Percentiles rank a stretch among this genome's conserved stretches.
Evolutionary conservation across 1,284 basidiomycete species (phyloP).

Genomic region (Tilletia walkeri): DNA sequence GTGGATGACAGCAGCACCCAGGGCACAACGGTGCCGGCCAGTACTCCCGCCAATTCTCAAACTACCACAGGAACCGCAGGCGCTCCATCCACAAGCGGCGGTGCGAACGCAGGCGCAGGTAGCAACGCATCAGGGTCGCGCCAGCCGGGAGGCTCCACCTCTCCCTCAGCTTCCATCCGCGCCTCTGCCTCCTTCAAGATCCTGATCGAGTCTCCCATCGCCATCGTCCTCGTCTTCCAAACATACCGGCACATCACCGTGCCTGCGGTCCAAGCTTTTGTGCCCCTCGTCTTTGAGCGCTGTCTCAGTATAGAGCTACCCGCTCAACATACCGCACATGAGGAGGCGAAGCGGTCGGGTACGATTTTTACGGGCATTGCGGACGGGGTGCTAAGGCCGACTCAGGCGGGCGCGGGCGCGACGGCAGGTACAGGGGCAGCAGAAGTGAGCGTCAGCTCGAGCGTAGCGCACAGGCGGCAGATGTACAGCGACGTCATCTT

Average conservation of each 20-base stretch:
- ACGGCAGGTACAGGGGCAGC: neutral
- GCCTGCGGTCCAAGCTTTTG: conserved; percentile 70
- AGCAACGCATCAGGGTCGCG: neutral
- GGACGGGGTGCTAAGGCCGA: conserved; percentile 60
- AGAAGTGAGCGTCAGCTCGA: conserved; percentile 4
- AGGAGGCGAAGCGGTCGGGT: conserved; percentile 73
- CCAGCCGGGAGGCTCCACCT: neutral
- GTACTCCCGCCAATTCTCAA: neutral
- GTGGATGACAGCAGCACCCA: neutral
- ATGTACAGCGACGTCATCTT: conserved; percentile 85
- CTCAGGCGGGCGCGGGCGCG: neutral
- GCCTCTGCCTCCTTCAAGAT: conserved; percentile 77
- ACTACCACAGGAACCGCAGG: too few relatives aligned
- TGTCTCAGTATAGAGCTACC: conserved; percentile 64
- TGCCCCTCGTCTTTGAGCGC: conserved; percentile 60
- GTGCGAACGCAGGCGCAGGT: neutral
- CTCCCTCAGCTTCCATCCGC: conserved; percentile 24
- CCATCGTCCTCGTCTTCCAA: conserved; percentile 88
- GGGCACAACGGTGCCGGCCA: neutral
- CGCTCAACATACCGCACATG: conserved; percentile 79
- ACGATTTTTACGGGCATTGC: conserved; percentile 84
- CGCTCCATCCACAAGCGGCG: neutral
- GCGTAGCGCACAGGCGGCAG: conserved; percentile 64
- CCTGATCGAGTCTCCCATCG: conserved; percentile 87
- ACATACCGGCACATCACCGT: conserved; percentile 68